Evolutionary conservation across 257 asterid species (phyloP), one percentile per base, ranked within the genome.

Genomic region (Fraxinus pennsylvanica): DNA sequence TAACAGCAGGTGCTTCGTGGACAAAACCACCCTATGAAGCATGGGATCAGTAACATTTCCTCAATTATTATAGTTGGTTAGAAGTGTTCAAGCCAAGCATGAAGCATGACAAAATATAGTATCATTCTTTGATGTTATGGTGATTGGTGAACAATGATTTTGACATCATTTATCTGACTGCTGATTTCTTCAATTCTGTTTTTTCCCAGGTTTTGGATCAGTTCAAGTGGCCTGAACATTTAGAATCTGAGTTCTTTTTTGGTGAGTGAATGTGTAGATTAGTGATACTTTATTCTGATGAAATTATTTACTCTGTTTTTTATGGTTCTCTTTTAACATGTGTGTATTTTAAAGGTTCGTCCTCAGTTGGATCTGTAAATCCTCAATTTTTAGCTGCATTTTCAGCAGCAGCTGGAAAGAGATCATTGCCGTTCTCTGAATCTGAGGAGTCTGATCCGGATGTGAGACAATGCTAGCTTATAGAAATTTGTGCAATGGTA

Each of bases 371-470:
- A 73, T 39, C 92, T 65, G 85, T 94, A 63, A 91, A 87, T 82
- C 89, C 96, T 65, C 92, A 85, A 74, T 92, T 94, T 85, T 84
- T 94, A 74, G 98, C 98, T 83, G 96, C 97, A 82, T 94, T 94
- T 87, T 90, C 98, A 74, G 94, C 96, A 79, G 98, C 97, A 59
- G 87, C 92, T 82, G 98, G 98, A 82, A 94, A 94, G 83, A 87
- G 86, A 43, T 87, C 95, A 4, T 84, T 82, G 78, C 90, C 90
- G 67, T 79, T 81, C 79, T 66, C 87, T 25, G 98, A 94, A 69
- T 92, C 98, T 19, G 95, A 94, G 84, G 98, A 94, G 76, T 92
- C 97, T 2, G 98, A 94, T 85, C 97, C 98, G 72, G 92, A 92
- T 76, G 98, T 94, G 86, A 83, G 91, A 82, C 76, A 74, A 76